These are phyloP conservation scores for Secale cereale DNA, from an alignment of 176 grass and related monocot genomes.

Conservation along the genomic window DNA sequence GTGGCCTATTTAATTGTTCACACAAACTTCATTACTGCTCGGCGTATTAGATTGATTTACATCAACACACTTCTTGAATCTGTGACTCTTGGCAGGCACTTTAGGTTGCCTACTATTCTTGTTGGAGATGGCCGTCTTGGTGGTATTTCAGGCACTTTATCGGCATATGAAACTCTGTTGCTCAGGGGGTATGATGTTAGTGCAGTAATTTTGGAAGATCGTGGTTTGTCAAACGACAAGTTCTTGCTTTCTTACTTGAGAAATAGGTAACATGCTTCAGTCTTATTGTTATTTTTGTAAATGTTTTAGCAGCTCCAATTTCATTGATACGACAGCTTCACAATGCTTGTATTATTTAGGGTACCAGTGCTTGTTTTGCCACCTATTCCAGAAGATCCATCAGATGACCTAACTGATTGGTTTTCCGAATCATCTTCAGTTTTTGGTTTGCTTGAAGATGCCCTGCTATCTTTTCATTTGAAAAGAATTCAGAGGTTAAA, in stretches of 20 bases:
- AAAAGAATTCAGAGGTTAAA: constrained; percentile 67
- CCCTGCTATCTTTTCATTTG: constrained; percentile 63
- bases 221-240: constrained; percentile 62
- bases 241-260: constrained; percentile 66
- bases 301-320: neutral
- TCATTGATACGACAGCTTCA: constrained; percentile 1
- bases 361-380: constrained; percentile 70
- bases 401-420: constrained; percentile 77
- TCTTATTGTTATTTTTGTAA: constrained; percentile 22
- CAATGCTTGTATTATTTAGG: constrained; percentile 39
- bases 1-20: neutral
- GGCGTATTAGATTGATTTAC: neutral
- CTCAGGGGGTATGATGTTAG: constrained; percentile 93
- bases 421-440: constrained; percentile 62
- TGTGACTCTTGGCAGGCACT: constrained; percentile 49
- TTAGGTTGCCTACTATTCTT: constrained; percentile 80
- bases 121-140: constrained; percentile 93
- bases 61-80: neutral
- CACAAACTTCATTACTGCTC: neutral
- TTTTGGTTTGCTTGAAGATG: constrained; percentile 63
- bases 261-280: constrained; percentile 46
- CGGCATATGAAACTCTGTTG: constrained; percentile 77
- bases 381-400: constrained; percentile 76
- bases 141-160: constrained; percentile 91
- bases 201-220: constrained; percentile 78